A percentile compares a stretch with the other conserved stretches of the same genome.
Evolutionary conservation across 2,329 filamentous ascomycete genomes (phyloP).

Genomic region (Xylaria digitata): DNA sequence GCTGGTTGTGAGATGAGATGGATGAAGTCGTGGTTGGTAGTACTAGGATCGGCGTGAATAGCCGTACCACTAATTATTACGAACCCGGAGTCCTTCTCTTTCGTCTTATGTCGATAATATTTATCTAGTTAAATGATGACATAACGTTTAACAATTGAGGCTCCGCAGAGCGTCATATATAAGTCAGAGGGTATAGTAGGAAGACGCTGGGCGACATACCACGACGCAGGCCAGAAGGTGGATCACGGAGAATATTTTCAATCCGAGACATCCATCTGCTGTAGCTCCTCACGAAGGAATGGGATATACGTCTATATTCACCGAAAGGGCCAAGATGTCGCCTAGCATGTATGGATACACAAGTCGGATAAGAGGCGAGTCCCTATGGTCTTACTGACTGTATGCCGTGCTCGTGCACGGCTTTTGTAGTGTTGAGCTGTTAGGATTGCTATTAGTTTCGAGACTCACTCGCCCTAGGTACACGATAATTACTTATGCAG

Average conservation of each 20-base stretch:
- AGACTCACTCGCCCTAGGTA: conserved; percentile 3
- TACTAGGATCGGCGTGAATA: conserved; percentile 10
- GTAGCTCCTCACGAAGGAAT: conserved; percentile 11
- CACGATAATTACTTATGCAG: neutral
- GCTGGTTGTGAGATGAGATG: neutral
- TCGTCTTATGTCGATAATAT: neutral
- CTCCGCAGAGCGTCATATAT: conserved; percentile 3
- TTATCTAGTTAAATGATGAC: neutral
- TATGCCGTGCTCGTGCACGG: conserved; percentile 22
- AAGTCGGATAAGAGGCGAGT: conserved; percentile 29
- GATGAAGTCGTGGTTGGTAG: neutral
- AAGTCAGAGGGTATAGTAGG: conserved; percentile 1
- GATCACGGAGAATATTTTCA: conserved; percentile 28
- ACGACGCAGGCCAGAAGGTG: conserved; percentile 27
- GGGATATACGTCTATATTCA: neutral
- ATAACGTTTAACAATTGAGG: neutral
- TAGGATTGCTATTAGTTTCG: neutral
- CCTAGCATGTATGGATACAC: conserved; percentile 11
- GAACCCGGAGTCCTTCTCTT: neutral
- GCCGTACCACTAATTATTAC: neutral
- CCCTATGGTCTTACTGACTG: conserved; percentile 18
- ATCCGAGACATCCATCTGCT: conserved; percentile 19
- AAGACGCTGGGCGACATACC: conserved; percentile 26
- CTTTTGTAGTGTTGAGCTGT: neutral
- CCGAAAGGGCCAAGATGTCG: neutral